Conservation (phyloP, 768 basidiomycete species). For the Ramaria rubella region DNA sequence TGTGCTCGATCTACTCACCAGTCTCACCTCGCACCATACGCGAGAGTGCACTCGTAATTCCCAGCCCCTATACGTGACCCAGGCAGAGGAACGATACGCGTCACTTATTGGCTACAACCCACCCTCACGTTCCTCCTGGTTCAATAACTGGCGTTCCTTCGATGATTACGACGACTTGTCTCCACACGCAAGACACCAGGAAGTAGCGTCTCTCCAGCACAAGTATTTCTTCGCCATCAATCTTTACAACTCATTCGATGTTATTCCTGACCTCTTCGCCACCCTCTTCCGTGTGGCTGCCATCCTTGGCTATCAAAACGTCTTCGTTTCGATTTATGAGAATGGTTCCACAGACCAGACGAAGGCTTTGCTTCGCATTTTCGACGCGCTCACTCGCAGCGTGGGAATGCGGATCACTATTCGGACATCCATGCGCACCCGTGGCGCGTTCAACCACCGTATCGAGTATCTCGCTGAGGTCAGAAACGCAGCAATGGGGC, state of each 20-base stretch:
- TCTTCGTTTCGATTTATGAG: conserved; percentile 98
- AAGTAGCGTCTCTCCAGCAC: conserved; percentile 55
- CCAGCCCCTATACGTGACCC: conserved; percentile 79
- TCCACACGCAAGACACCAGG: conserved; percentile 29
- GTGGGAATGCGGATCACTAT: conserved; percentile 93
- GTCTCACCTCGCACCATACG: conserved; percentile 87
- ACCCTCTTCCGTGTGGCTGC: conserved; percentile 91
- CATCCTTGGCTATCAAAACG: conserved; percentile 94
- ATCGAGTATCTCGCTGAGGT: conserved; percentile 99
- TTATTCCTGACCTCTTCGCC: conserved; percentile 95
- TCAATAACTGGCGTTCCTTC: conserved; percentile 34
- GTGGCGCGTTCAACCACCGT: conserved; percentile 96
- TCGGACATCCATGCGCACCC: conserved; percentile 83
- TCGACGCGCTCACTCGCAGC: conserved; percentile 83
- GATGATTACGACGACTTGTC: conserved; percentile 33
- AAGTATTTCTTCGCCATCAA: conserved; percentile 99
- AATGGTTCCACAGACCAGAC: conserved; percentile 99
- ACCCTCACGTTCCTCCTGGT: conserved; percentile 52
- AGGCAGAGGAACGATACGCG: conserved; percentile 79
- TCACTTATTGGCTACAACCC: conserved; percentile 75
- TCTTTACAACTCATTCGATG: conserved; percentile 97
- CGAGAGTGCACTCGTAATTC: conserved; percentile 82
- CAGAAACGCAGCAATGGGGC: conserved; percentile 95
- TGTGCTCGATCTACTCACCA: conserved; percentile 79
- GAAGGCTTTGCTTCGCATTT: conserved; percentile 91